These are phyloP conservation scores for Pholiota conissans DNA, from an alignment of 768 basidiomycete species.

Conservation along the genomic window DNA sequence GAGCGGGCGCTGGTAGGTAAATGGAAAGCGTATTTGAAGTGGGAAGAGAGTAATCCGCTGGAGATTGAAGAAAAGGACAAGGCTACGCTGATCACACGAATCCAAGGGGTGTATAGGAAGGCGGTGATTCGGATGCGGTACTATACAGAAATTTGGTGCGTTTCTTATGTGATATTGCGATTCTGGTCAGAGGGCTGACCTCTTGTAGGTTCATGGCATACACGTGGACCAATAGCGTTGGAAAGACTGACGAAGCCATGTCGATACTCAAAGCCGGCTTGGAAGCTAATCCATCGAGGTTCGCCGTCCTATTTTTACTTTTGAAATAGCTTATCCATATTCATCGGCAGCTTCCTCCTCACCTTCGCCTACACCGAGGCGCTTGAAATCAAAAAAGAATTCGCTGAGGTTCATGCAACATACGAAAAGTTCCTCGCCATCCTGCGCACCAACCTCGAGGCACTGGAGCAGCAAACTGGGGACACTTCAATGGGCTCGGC, in stretches of 20 bases:
- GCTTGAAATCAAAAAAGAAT: conserved; percentile 54
- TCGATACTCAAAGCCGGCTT: conserved; percentile 82
- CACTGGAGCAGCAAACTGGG: conserved; percentile 39
- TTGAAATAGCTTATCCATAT: background rate
- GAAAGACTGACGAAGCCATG: conserved; percentile 80
- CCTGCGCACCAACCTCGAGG: conserved; percentile 65
- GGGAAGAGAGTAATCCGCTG: conserved; percentile 93
- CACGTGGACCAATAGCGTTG: conserved; percentile 72
- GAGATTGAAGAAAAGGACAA: conserved; percentile 88
- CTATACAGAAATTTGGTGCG: conserved; percentile 92
- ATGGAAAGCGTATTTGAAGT: conserved; percentile 93
- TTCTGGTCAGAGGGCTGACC: background rate
- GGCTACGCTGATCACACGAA: conserved; percentile 59
- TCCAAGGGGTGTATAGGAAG: conserved; percentile 85
- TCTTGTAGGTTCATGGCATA: conserved; percentile 84
- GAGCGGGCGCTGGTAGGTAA: conserved; percentile 78
- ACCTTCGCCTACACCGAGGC: conserved; percentile 88
- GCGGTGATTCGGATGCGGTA: conserved; percentile 91
- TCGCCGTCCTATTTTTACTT: conserved; percentile 9
- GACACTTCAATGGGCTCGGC: background rate
- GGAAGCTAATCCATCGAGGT: conserved; percentile 86
- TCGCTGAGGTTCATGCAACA: conserved; percentile 64
- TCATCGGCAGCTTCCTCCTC: conserved; percentile 79
- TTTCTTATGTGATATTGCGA: background rate
- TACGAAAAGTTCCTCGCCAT: conserved; percentile 74